Base-by-base conservation (phyloP, 495 filamentous ascomycete genomes). In the Xylaria castorea region DNA sequence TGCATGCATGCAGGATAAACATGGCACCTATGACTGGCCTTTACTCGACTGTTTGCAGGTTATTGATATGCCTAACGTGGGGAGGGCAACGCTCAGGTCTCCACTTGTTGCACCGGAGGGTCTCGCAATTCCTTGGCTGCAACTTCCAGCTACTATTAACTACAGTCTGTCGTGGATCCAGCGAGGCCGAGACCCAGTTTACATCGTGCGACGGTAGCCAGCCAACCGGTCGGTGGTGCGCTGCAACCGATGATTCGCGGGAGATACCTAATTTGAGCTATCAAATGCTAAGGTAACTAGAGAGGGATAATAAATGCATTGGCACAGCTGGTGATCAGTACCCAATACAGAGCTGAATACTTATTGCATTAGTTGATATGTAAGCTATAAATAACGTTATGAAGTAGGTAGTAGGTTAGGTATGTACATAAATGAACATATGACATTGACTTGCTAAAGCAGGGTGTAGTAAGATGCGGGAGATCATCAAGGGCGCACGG, bases 21-120 rank as follows among this genome's bases (percentile, higher is more conserved):
- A 62, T 62, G 50, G 42, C 67, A 34, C 25, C 6, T 18, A n/a
- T 16, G 20, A 32, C 20, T 25, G n/a, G 38, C 38, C 25, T 20
- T n/a, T 14, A 9, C 27, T 51, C 9, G 32, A 36, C n/a, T n/a
- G n/a, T n/a, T n/a, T n/a, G n/a, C 46, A 5, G 27, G 27, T 66
- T 51, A 20, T 32, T 66, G 64, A 42, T 66, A 38, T 48, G 27
- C 44, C 64, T 36, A 38, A 66, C 64, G 44, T 61, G 58, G 58
- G 58, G 22, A 44, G 36, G 61, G 61, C 36, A 64, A 42, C 36
- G 38, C 38, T 11, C 11, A 42, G 36, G 22, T 44, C 61, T 18
- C 61, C 61, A 64, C 61, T 64, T 38, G 30, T 38, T 61, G 58
- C 58, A 61, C 58, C 27, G 20, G 22, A n/a, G 57, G 58, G 61